phyloP scores from a whole-genome alignment of 129 eudicot genomes.

The Deinandra increscens region DNA sequence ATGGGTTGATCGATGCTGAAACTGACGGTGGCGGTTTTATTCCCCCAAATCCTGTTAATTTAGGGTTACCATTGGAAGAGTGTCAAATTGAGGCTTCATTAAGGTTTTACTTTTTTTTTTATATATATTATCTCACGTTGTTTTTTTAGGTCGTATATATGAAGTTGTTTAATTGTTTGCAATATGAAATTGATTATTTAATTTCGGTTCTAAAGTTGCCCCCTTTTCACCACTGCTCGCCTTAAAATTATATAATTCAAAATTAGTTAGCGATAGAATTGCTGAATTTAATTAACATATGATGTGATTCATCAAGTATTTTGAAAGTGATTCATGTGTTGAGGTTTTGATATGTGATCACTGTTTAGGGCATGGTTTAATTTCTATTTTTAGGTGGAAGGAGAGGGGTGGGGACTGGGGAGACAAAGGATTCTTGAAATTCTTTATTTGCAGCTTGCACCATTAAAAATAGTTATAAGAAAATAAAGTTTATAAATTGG shows the following conservation, averaged over 20 bases:
- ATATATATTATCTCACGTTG: neutral
- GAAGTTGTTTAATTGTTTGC: neutral
- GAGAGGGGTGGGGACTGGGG: too few relatives aligned
- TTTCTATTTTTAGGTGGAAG: too few relatives aligned
- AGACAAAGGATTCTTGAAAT: too few relatives aligned
- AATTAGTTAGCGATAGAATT: neutral
- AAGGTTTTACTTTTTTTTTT: slow-evolving; percentile 14
- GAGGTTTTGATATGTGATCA: too few relatives aligned
- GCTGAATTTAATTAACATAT: neutral
- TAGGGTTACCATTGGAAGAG: slow-evolving; percentile 18
- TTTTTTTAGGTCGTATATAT: neutral
- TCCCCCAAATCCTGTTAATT: slow-evolving; percentile 11
- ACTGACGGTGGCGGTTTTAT: neutral
- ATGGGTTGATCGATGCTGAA: slow-evolving; percentile 16
- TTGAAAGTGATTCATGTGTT: neutral
- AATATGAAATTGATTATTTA: neutral
- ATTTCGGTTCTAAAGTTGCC: slow-evolving; percentile 7
- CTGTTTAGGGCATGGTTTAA: too few relatives aligned
- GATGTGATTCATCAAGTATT: neutral
- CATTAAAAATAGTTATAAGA: too few relatives aligned
- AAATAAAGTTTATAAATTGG: too few relatives aligned
- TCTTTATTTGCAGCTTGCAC: too few relatives aligned
- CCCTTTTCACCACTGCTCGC: neutral
- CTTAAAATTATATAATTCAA: neutral
- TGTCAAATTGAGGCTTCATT: slow-evolving; percentile 18